Conservation (phyloP, 495 filamentous ascomycete species). For the Hyaloscypha variabilis region DNA sequence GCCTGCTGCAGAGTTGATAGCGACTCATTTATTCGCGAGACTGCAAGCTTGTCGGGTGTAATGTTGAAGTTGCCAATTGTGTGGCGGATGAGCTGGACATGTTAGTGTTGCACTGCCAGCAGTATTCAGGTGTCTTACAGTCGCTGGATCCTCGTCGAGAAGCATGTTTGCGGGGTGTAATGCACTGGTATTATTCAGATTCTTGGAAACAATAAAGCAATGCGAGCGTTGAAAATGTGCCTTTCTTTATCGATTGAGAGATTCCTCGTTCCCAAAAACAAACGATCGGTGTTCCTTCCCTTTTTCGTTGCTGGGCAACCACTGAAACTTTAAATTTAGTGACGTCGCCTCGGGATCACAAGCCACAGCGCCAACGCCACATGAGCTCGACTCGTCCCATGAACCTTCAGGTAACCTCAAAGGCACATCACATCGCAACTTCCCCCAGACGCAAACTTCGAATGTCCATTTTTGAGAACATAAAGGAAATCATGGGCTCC, state of each 20-base stretch:
- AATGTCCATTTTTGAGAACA: slow-evolving; percentile 9
- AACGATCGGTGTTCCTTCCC: neutral
- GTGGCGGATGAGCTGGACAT: slow-evolving; percentile 77
- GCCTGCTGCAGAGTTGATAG: slow-evolving; percentile 76
- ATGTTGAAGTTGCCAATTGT: slow-evolving; percentile 96
- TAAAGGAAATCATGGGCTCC: slow-evolving; percentile 51
- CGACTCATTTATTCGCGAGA: slow-evolving; percentile 85
- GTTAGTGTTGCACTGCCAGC: slow-evolving; percentile 23
- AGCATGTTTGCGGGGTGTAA: slow-evolving; percentile 67
- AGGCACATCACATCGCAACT: slow-evolving; percentile 23
- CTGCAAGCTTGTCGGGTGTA: slow-evolving; percentile 78
- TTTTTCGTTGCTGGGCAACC: neutral
- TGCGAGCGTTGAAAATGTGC: neutral
- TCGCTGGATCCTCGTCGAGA: slow-evolving; percentile 92
- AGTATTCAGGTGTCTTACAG: slow-evolving; percentile 50
- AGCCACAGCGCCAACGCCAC: slow-evolving; percentile 28
- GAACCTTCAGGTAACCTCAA: neutral
- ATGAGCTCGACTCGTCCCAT: slow-evolving; percentile 10
- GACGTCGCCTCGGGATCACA: slow-evolving; percentile 25
- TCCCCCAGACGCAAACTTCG: slow-evolving; percentile 14
- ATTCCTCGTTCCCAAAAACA: neutral
- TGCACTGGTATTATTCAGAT: neutral
- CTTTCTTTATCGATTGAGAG: neutral
- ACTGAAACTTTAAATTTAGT: slow-evolving; percentile 1
- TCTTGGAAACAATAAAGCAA: neutral